phyloP scores from a whole-genome alignment of 2,329 filamentous ascomycete species.

The Waltergamsia citrina region DNA sequence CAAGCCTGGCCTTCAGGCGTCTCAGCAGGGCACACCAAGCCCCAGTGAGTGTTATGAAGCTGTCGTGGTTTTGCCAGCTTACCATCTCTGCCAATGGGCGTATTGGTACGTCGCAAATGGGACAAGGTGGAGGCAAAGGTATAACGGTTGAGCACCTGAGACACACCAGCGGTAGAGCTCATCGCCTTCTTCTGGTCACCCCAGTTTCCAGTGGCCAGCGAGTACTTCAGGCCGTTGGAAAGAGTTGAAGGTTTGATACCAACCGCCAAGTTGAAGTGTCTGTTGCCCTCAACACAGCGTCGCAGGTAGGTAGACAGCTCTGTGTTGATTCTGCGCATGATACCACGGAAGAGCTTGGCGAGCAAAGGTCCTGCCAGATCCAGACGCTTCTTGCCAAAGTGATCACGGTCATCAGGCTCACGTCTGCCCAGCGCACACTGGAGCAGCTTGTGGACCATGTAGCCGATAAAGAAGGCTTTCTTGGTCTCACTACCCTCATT shows the following conservation, averaged over 20 bases:
- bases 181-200: slow-evolving; percentile 98
- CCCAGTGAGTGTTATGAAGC: slow-evolving; percentile 98
- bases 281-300: slow-evolving; percentile 79
- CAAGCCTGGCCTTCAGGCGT: slow-evolving; percentile 98
- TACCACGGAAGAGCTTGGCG: slow-evolving; percentile 89
- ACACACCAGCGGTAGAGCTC: slow-evolving; percentile 91
- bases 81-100: slow-evolving; percentile 92
- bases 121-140: slow-evolving; percentile 95
- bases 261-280: slow-evolving; percentile 82
- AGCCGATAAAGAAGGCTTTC: slow-evolving; percentile 96
- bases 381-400: slow-evolving; percentile 97
- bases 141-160: slow-evolving; percentile 95
- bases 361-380: slow-evolving; percentile 91
- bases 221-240: slow-evolving; percentile 93
- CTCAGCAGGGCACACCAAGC: slow-evolving; percentile 91
- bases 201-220: slow-evolving; percentile 96
- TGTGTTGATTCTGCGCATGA: slow-evolving; percentile 83
- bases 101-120: slow-evolving; percentile 94
- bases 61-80: slow-evolving; percentile 97
- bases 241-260: slow-evolving; percentile 87
- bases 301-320: slow-evolving; percentile 89
- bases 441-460: slow-evolving; percentile 95
- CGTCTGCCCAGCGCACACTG: slow-evolving; percentile 88
- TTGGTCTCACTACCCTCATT: slow-evolving; percentile 87
- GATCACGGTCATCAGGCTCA: slow-evolving; percentile 94